A percentile compares a stretch with the other conserved stretches of the same genome.
phyloP scores from a whole-genome alignment of 2,329 filamentous ascomycete species.

The Aspergillus sp. region DNA sequence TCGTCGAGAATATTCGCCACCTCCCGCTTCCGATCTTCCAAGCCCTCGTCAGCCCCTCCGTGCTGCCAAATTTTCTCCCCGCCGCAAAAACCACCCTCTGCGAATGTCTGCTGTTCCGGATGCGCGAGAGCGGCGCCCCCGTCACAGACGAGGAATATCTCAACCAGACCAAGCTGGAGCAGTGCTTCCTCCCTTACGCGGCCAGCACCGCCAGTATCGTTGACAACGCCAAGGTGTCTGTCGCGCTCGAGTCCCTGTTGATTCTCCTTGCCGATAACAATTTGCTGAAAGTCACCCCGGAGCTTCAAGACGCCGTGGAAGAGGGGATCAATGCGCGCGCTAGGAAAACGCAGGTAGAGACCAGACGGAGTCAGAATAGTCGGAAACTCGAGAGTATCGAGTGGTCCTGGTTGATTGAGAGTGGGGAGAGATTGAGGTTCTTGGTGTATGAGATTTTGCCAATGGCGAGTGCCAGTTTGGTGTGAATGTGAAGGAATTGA shows the following conservation, averaged over 20 bases:
- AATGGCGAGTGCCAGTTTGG: background rate
- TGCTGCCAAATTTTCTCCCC: slow-evolving; percentile 40
- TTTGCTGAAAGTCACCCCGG: slow-evolving; percentile 31
- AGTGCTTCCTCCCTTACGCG: slow-evolving; percentile 65
- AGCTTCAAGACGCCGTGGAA: slow-evolving; percentile 49
- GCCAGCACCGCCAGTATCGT: slow-evolving; percentile 60
- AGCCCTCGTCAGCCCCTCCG: slow-evolving; percentile 44
- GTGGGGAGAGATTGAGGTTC: slow-evolving; percentile 39
- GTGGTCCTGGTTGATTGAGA: slow-evolving; percentile 41
- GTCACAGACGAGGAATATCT: slow-evolving; percentile 44
- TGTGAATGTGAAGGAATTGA: too few relatives aligned
- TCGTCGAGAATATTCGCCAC: slow-evolving; percentile 48
- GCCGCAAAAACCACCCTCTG: slow-evolving; percentile 51
- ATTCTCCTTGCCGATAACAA: slow-evolving; percentile 49
- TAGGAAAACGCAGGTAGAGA: slow-evolving; percentile 45
- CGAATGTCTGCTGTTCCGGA: slow-evolving; percentile 52
- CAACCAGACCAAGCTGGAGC: slow-evolving; percentile 51
- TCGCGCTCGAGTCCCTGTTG: slow-evolving; percentile 66
- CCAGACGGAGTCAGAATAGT: slow-evolving; percentile 44
- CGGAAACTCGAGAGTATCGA: slow-evolving; percentile 35
- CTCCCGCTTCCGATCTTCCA: slow-evolving; percentile 48
- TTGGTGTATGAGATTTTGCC: slow-evolving; percentile 35
- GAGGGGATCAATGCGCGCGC: slow-evolving; percentile 54
- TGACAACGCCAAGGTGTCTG: slow-evolving; percentile 71
- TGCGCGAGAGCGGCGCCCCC: slow-evolving; percentile 47